Evolutionary conservation across 768 basidiomycete genomes (phyloP), one percentile per base, ranked within the genome.

Genomic region (Phanerochaete sordida): DNA sequence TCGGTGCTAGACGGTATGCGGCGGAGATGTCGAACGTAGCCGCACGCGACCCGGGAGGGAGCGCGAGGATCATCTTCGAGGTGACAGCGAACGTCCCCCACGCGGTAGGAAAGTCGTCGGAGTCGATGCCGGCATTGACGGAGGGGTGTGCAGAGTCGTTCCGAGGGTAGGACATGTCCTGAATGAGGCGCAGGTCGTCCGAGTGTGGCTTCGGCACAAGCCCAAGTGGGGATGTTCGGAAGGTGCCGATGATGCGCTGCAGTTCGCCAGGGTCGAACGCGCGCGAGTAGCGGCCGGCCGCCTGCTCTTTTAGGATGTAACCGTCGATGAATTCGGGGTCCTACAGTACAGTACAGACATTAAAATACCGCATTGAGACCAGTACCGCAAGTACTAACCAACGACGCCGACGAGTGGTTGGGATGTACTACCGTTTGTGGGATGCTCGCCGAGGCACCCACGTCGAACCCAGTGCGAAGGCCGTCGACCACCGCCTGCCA

Each of bases 71-170:
- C 0, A 78, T 59, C 0, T 43, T 39, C 0, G 64, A 24, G 3
- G 69, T 67, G 0, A 57, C 47, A 9, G 63, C 57, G 64, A 80
- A 80, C 1, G 76, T 73, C 0, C 77, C 76, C 78, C 79, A 80
- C 0, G 55, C 68, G 0, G 67, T 70, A 0, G 66, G 70, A 51
- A 76, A 78, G 23, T 70, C 43, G 46, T 73, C 67, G 26, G 65
- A 44, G 45, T 68, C 45, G 21, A 70, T 61, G 44, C 30, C 35
- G 19, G 57, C 37, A 24, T 71, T 70, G 4, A 72, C 66, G 1
- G 69, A 70, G 2, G 55, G 56, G 19, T 21, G 35, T n/a, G 23
- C 30, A 0, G 51, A 8, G 28, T 67, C 57, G 30, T 59, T 28
- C 24, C 62, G 63, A 0, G 69, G 69, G 43, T 44, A 69, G 0